Percentiles rank a stretch among this genome's conserved stretches.
These are phyloP conservation scores for Pyrrhoderma lamaoense DNA, from an alignment of 1,284 basidiomycete genomes.

Conservation along the genomic window DNA sequence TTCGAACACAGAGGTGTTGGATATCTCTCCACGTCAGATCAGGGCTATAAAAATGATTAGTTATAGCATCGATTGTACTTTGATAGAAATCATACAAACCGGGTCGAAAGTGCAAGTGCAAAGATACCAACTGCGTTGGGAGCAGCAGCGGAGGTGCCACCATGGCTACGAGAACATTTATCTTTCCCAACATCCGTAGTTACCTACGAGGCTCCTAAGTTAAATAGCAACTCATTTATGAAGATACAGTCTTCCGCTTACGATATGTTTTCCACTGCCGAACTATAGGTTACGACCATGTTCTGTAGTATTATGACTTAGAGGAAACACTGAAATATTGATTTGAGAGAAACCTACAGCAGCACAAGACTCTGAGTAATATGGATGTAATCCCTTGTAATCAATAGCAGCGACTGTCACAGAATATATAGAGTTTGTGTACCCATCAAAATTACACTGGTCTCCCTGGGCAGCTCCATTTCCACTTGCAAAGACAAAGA, in stretches of 20 bases:
- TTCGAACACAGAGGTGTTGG: slow-evolving; percentile 83
- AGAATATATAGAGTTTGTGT: slow-evolving; percentile 96
- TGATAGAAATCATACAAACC: slow-evolving; percentile 53
- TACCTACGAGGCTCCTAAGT: slow-evolving; percentile 45
- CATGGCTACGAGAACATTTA: slow-evolving; percentile 79
- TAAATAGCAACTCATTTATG: slow-evolving; percentile 3
- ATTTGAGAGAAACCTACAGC: slow-evolving; percentile 34
- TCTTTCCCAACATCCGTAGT: slow-evolving; percentile 91
- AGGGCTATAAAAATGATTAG: slow-evolving; percentile 43
- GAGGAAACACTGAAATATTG: not conserved
- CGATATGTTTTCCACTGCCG: slow-evolving; percentile 89
- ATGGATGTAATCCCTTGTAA: slow-evolving; percentile 87
- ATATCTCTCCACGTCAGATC: slow-evolving; percentile 97
- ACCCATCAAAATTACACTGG: slow-evolving; percentile 99
- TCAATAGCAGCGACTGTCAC: slow-evolving; percentile 95
- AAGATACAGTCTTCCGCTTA: slow-evolving; percentile 35
- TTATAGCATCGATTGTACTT: slow-evolving; percentile 4
- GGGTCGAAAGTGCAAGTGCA: slow-evolving; percentile 77
- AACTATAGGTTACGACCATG: slow-evolving; percentile 93
- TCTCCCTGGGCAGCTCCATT: slow-evolving; percentile 91
- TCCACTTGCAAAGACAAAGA: slow-evolving; percentile 97
- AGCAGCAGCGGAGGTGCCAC: slow-evolving; percentile 96
- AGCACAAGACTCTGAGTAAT: slow-evolving; percentile 95
- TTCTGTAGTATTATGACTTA: slow-evolving; percentile 36
- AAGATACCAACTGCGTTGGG: slow-evolving; percentile 92